Evolutionary conservation across 495 filamentous ascomycete genomes (phyloP).

Genomic region (Penicillium lagena): DNA sequence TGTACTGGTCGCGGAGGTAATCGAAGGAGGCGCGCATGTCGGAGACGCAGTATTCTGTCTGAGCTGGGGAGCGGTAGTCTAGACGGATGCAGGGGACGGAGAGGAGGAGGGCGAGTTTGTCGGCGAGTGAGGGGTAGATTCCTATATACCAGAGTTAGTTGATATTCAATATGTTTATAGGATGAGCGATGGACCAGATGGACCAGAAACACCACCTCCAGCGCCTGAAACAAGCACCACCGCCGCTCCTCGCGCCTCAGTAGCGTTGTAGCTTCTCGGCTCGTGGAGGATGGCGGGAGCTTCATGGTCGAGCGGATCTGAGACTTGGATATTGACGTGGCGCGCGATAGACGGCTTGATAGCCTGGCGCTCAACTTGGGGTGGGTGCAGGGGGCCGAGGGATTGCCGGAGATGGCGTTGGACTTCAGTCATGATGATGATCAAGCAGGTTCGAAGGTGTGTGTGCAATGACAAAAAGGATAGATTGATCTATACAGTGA

Average conservation of each 20-base stretch:
- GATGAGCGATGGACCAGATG: conserved; percentile 16
- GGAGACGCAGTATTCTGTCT: conserved; percentile 21
- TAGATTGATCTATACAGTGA: not conserved
- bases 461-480: not conserved
- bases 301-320: conserved; percentile 19
- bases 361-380: conserved; percentile 7
- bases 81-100: conserved; percentile 34
- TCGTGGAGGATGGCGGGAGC: conserved; percentile 22
- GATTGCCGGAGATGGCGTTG: conserved; percentile 4
- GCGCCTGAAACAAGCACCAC: conserved; percentile 38
- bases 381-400: conserved; percentile 22
- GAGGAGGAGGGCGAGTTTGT: conserved; percentile 32
- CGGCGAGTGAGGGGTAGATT: conserved; percentile 34
- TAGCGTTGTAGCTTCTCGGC: conserved; percentile 11
- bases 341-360: conserved; percentile 15
- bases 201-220: conserved; percentile 38
- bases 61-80: conserved; percentile 35
- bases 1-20: conserved; percentile 26
- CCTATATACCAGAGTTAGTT: conserved; percentile 1
- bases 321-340: conserved; percentile 14
- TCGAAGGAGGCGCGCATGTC: conserved; percentile 33
- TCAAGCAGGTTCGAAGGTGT: not conserved
- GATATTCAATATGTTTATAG: not conserved
- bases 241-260: conserved; percentile 16
- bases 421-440: conserved; percentile 5